These are phyloP conservation scores for Rhizophagus prolifer DNA, from an alignment of 192 early-diverging fungal species.

Conservation along the genomic window DNA sequence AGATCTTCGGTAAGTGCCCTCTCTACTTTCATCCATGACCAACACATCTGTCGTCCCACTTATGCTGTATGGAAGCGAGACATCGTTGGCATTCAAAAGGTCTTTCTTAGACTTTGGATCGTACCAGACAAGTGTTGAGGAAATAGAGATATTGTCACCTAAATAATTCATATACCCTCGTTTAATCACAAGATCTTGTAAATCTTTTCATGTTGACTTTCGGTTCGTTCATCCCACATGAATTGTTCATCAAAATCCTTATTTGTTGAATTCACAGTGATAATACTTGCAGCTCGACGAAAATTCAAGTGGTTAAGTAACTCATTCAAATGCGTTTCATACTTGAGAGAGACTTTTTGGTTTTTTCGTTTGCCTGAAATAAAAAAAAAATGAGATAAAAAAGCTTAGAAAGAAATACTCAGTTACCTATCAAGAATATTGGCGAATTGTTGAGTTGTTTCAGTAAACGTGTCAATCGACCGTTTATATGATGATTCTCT, in stretches of 20 bases:
- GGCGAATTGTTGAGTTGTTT: too few species aligned
- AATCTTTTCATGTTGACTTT: conserved; percentile 16
- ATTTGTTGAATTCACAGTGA: conserved; percentile 6
- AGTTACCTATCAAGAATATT: too few species aligned
- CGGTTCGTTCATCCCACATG: conserved; percentile 21
- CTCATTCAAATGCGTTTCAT: not conserved
- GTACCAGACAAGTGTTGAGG: conserved; percentile 4
- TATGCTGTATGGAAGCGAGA: conserved; percentile 16
- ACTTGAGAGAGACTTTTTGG: too few species aligned
- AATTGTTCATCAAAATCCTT: conserved; percentile 25
- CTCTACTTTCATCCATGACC: not conserved
- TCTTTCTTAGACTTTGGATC: conserved; percentile 23
- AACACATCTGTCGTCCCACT: conserved; percentile 12
- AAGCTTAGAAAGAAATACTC: too few species aligned
- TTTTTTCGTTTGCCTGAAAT: too few species aligned
- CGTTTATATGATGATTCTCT: too few species aligned
- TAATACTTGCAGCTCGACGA: conserved; percentile 12
- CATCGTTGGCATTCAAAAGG: conserved; percentile 16
- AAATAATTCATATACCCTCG: conserved; percentile 22
- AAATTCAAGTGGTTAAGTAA: conserved; percentile 10
- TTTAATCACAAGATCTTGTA: not conserved
- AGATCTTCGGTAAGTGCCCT: conserved; percentile 16
- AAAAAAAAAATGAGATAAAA: too few species aligned
- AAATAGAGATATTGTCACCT: conserved; percentile 20
- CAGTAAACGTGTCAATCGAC: too few species aligned